A percentile compares a stretch with the other conserved stretches of the same genome.
phyloP scores from a whole-genome alignment of 768 basidiomycete genomes.

The Asterophora parasitica region DNA sequence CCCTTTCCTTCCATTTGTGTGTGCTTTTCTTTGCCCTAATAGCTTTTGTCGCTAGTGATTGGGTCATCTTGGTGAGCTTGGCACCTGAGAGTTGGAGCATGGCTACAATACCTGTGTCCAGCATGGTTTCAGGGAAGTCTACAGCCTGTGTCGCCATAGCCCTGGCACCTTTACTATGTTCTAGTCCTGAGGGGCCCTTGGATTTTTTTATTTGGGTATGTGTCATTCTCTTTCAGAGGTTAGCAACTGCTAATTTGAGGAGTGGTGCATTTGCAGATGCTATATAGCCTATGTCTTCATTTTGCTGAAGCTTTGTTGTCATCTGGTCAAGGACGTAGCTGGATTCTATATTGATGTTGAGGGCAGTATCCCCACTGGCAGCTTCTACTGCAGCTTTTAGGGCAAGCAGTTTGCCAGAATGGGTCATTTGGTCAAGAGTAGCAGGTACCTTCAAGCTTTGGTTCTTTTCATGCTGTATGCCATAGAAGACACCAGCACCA shows the following conservation, averaged over 20 bases:
- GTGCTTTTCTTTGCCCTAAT: neutral
- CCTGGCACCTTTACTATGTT: too few relatives aligned
- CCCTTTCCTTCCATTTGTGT: neutral
- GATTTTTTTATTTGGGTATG: neutral
- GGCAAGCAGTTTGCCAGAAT: neutral
- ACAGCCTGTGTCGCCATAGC: too few relatives aligned
- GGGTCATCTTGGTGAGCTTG: neutral
- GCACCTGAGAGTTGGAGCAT: too few relatives aligned
- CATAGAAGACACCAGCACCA: slow-evolving; percentile 4
- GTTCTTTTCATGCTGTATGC: neutral
- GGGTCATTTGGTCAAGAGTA: neutral
- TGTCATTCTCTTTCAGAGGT: neutral
- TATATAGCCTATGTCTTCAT: slow-evolving; percentile 1
- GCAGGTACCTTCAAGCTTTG: neutral
- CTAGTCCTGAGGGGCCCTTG: too few relatives aligned
- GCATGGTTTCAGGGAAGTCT: neutral
- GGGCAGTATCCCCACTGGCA: neutral
- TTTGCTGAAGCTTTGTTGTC: neutral
- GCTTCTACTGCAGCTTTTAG: neutral
- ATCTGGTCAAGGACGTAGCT: neutral
- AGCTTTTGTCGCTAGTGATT: neutral
- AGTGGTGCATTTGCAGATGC: neutral
- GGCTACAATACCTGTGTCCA: neutral
- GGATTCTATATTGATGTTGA: neutral
- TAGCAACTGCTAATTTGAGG: neutral